Evolutionary conservation across 345 rosid genomes (phyloP), one percentile per base, ranked within the genome.

Genomic region (Streptanthus diversifolius): DNA sequence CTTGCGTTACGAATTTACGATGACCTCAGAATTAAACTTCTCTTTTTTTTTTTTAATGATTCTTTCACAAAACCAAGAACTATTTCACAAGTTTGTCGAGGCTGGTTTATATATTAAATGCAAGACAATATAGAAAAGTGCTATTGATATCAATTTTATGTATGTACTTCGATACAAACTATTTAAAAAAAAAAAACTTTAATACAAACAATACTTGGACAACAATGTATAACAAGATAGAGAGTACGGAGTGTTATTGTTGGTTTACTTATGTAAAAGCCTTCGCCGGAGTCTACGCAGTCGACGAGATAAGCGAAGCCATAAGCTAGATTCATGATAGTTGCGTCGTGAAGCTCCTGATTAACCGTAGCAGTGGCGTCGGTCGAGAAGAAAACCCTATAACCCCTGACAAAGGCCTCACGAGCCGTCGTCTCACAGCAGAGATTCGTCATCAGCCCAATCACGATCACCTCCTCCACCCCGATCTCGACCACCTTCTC

Each of bases 381-480:
- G 21, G 87, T 83, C 5, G 92, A 90, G 74, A 90, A 90, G 72
- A 90, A 90, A 51, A 88, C 97, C 39, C 97, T 60, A 27, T 61
- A 88, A 6, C 95, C 97, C 40, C 81, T 85, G 8, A 85, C 77
- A 33, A 88, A 91, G 55, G 92, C 95, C 0, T 85, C 91, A 8
- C 95, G 87, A 61, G 97, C 95, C 76, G 95, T 85, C 82, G 97
- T 88, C 79, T 90, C 97, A 51, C 95, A 88, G 76, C 97, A 90
- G 33, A 88, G 40, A 65, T 87, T 90, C 19, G 95, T 90, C 95
- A 87, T 82, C 18, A 88, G 95, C 0, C 95, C 95, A 2, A 76
- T 69, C 78, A 90, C 84, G 14, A 90, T 88, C 63, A 90, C 89
- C 76, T 90, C 95, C 83, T 82, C 68, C 30, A 85, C 92, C 0